Evolutionary conservation across 306 rosid genomes (phyloP), one percentile per base, ranked within the genome.

Genomic region (Cyamopsis tetragonoloba): DNA sequence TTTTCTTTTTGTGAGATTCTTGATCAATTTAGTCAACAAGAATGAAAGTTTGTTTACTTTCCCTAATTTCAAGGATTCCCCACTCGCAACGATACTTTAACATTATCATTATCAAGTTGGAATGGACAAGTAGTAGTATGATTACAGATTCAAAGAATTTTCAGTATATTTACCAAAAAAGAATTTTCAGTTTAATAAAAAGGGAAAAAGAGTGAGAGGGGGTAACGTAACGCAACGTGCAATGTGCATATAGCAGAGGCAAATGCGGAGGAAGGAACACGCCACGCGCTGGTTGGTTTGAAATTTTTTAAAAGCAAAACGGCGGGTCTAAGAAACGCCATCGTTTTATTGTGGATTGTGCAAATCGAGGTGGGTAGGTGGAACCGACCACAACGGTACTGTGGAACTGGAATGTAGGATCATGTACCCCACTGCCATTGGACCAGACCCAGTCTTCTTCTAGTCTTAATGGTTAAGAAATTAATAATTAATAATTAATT

Each of bases 41-140:
- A 4, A 30, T 44, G 1, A 69, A 69, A 62, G 59, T 14, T 50
- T 7, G 12, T 42, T 51, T 41, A 18, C 71, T 61, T 68, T 61
- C 38, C 49, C 72, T 12, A 22, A 30, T 70, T 53, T 77, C 72
- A 35, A 77, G 68, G 72, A 42, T 44, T 62, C 61, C 23, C 18
- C 55, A 62, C 68, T 43, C 11, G 30, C 4, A 28, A 41, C 5
- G 8, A 14, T 38, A 41, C 51, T 2, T 8, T 12, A 1, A 26
- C 23, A 60, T 19, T 42, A 37, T 60, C 18, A 28, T 4, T 6
- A 3, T 9, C 10, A 1, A 6, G 28, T 54, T 13, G 35, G 26
- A 55, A 32, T n/a, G 14, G 26, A 15, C 7, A 14, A 55, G 31
- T 8, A 20, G 7, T 12, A 4, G 1, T 39, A n/a, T 39, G 6